phyloP scores from a whole-genome alignment of 306 rosid species.

The Spatholobus suberectus region DNA sequence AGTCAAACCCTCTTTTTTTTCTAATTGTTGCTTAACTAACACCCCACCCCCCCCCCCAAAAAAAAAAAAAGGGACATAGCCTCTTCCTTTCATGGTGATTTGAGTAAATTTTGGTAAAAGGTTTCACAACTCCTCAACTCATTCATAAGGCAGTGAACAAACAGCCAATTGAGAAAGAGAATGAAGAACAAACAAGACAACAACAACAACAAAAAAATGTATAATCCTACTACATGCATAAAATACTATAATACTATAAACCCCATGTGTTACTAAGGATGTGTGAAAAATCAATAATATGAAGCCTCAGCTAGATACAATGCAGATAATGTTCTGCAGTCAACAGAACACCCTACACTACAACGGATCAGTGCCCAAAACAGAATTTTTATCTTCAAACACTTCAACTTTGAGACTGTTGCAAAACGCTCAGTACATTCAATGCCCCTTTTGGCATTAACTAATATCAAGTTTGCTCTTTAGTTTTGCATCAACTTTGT shows the following conservation, averaged over 20 bases:
- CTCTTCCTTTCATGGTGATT: not conserved
- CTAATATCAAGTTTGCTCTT: constrained; percentile 62
- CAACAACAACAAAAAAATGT: not conserved
- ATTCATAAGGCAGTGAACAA: not conserved
- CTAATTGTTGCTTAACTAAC: not conserved
- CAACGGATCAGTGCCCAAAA: constrained; percentile 7
- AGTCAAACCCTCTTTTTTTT: not conserved
- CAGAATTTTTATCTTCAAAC: constrained; percentile 4
- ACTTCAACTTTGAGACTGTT: constrained; percentile 38
- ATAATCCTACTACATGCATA: not conserved
- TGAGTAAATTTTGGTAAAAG: not conserved
- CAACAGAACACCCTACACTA: constrained; percentile 9
- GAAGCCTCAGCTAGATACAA: not conserved
- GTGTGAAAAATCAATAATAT: constrained; percentile 13
- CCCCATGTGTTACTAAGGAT: not conserved
- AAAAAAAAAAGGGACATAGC: not conserved
- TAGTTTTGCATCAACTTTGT: constrained; percentile 76
- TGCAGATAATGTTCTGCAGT: constrained; percentile 22
- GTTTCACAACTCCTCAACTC: not conserved
- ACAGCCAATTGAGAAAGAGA: not conserved
- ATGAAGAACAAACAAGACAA: constrained; percentile 15
- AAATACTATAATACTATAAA: constrained; percentile 16
- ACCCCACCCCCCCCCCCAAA: not conserved
- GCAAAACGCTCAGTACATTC: constrained; percentile 65
- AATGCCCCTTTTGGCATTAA: constrained; percentile 54